Conservation (phyloP, 1,284 basidiomycete species). For the Trichosporon sp. region DNA sequence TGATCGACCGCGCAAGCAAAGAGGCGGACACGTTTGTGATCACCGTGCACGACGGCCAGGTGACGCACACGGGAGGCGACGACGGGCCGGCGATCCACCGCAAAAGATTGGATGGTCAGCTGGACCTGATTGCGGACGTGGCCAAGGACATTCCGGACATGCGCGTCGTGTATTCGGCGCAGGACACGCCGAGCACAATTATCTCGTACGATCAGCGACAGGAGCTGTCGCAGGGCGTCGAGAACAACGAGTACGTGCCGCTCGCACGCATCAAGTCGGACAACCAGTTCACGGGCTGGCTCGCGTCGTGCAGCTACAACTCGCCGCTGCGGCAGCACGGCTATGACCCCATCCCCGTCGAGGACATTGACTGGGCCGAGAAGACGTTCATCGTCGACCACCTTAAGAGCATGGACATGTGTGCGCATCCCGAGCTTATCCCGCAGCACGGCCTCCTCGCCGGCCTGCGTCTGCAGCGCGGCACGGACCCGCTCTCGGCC, state of each 20-base stretch:
- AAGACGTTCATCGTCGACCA: constrained; percentile 51
- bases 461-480: constrained; percentile 24
- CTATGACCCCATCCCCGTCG: not conserved
- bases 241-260: constrained; percentile 50
- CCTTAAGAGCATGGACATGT: constrained; percentile 44
- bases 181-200: constrained; percentile 59
- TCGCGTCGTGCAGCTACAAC: constrained; percentile 6
- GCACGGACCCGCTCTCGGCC: constrained; percentile 43
- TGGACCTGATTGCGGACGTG: constrained; percentile 44
- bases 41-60: constrained; percentile 30
- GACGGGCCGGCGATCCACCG: constrained; percentile 24
- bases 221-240: constrained; percentile 58
- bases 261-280: not conserved
- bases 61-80: constrained; percentile 9
- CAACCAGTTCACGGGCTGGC: constrained; percentile 9
- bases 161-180: constrained; percentile 46
- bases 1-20: constrained; percentile 55
- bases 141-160: constrained; percentile 48
- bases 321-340: constrained; percentile 8
- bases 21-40: constrained; percentile 36
- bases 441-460: constrained; percentile 45
- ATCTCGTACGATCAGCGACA: constrained; percentile 59
- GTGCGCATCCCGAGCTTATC: constrained; percentile 46
- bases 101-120: constrained; percentile 48
- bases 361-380: constrained; percentile 43